phyloP scores from a whole-genome alignment of 2,329 filamentous ascomycete species.

The Apiospora hydei region DNA sequence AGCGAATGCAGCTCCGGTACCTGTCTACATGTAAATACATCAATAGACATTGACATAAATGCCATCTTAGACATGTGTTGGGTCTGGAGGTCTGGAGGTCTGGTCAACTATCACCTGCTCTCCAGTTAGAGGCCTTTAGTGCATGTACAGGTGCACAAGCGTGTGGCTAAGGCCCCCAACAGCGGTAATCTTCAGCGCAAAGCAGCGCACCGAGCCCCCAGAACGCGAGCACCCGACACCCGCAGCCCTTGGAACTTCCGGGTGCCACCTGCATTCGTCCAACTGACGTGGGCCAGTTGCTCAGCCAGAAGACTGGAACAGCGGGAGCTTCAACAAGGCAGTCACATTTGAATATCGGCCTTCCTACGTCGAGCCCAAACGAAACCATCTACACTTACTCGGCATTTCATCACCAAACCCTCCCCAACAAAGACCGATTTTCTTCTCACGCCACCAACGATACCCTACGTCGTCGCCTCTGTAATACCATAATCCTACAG shows the following conservation, averaged over 20 bases:
- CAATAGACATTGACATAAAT: neutral
- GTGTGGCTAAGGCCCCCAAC: slow-evolving; percentile 1
- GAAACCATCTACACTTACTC: slow-evolving; percentile 17
- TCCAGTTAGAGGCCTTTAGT: slow-evolving; percentile 7
- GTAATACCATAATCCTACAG: slow-evolving; percentile 11
- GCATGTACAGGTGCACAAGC: neutral
- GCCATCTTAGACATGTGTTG: neutral
- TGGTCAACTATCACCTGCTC: neutral
- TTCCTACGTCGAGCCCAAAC: slow-evolving; percentile 14
- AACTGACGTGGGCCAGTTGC: slow-evolving; percentile 21
- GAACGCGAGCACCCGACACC: neutral
- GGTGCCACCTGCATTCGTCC: slow-evolving; percentile 16
- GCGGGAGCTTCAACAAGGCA: slow-evolving; percentile 18
- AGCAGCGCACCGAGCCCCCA: slow-evolving; percentile 13
- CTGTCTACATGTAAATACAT: neutral
- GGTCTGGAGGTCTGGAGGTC: slow-evolving; percentile 3
- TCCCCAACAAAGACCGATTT: slow-evolving; percentile 13
- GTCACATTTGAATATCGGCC: slow-evolving; percentile 14
- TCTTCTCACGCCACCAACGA: neutral
- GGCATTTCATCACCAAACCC: slow-evolving; percentile 12
- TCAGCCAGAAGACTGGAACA: slow-evolving; percentile 21
- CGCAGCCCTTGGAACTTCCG: slow-evolving; percentile 6
- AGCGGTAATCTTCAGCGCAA: slow-evolving; percentile 15
- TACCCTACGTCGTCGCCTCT: neutral
- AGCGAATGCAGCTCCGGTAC: neutral